phyloP scores from a whole-genome alignment of 75 land plant genomes.

The Cunninghamia lanceolata region DNA sequence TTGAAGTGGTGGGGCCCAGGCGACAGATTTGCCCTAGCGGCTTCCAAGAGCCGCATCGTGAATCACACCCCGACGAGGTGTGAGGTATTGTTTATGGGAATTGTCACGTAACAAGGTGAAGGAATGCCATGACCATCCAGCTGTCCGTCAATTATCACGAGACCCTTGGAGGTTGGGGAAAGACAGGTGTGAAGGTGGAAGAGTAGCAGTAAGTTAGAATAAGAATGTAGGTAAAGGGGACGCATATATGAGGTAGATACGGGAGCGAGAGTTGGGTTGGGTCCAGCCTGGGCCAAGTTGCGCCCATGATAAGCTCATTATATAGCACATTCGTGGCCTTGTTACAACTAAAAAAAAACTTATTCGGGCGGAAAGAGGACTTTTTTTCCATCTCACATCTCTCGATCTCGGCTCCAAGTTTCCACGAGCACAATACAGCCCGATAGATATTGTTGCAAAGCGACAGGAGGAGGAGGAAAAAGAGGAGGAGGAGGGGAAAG shows the following conservation, averaged over 20 bases:
- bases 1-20: neutral
- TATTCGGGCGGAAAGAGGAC: neutral
- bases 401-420: neutral
- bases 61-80: neutral
- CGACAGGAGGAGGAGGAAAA: neutral
- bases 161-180: neutral
- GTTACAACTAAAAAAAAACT: neutral
- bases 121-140: neutral
- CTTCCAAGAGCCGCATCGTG: conserved; percentile 3
- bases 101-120: neutral
- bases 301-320: neutral
- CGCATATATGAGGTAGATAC: neutral
- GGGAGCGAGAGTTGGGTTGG: neutral
- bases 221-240: neutral
- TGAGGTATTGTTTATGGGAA: neutral
- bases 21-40: neutral
- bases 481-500: neutral
- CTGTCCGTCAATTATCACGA: neutral
- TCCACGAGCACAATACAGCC: neutral
- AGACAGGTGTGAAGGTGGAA: neutral
- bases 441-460: too few species aligned
- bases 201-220: too few species aligned
- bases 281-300: neutral
- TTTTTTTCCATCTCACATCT: too few species aligned
- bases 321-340: neutral